Evolutionary conservation across 352 stramenopile genomes (phyloP).

Genomic region (Phytophthora quininea): DNA sequence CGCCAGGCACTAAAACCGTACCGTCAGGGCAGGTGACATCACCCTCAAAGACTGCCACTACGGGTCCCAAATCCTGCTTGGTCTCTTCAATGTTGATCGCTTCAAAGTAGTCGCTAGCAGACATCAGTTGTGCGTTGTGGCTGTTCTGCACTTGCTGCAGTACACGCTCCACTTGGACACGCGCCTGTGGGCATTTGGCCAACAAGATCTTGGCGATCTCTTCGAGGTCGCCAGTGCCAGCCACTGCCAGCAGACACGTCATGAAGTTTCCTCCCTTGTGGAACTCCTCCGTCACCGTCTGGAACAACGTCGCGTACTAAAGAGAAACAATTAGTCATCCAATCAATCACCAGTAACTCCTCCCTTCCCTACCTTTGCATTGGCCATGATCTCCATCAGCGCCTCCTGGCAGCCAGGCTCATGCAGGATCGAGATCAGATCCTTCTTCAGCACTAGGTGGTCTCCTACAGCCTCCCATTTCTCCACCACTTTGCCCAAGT

Average conservation of each 20-base stretch:
- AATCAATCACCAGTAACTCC: not conserved
- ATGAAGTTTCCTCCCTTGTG: slow-evolving; percentile 61
- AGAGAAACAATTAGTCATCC: slow-evolving; percentile 8
- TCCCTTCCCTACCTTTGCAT: slow-evolving; percentile 38
- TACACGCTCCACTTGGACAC: slow-evolving; percentile 76
- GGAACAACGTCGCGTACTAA: slow-evolving; percentile 65
- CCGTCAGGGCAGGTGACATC: slow-evolving; percentile 89
- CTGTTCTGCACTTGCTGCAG: slow-evolving; percentile 74
- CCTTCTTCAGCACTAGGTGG: slow-evolving; percentile 68
- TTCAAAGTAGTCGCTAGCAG: slow-evolving; percentile 76
- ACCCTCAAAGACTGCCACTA: slow-evolving; percentile 86
- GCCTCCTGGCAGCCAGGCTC: slow-evolving; percentile 77
- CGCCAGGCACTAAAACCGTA: slow-evolving; percentile 67
- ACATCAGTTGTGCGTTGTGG: slow-evolving; percentile 75
- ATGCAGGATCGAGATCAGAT: slow-evolving; percentile 75
- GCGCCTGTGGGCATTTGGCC: slow-evolving; percentile 73
- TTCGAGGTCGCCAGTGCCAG: slow-evolving; percentile 58
- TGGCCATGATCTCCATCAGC: slow-evolving; percentile 76
- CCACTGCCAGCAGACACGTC: slow-evolving; percentile 57
- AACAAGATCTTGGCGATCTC: slow-evolving; percentile 79
- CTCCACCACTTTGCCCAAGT: slow-evolving; percentile 78
- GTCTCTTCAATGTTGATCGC: slow-evolving; percentile 71
- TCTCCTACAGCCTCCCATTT: slow-evolving; percentile 69
- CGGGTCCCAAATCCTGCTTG: slow-evolving; percentile 66
- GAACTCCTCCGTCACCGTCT: slow-evolving; percentile 69